These are phyloP conservation scores for Daedaleopsis nitida DNA, from an alignment of 768 basidiomycete genomes.

Conservation along the genomic window DNA sequence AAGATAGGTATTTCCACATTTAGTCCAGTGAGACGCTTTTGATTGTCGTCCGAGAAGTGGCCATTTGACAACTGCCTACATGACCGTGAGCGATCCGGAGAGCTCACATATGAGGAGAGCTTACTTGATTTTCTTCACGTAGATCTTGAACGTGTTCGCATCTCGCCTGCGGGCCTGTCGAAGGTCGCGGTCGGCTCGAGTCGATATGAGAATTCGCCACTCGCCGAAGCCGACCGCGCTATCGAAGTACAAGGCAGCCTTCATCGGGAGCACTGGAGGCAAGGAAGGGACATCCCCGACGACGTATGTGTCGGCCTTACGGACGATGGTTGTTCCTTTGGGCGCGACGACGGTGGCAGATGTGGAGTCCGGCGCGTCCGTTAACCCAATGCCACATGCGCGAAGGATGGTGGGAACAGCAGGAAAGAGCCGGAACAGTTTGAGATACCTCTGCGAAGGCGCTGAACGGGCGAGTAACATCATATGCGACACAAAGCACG, in stretches of 20 bases:
- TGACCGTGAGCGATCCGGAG: not conserved
- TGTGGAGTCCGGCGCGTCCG: too few relatives aligned
- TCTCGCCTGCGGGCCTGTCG: constrained; percentile 48
- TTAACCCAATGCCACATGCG: too few relatives aligned
- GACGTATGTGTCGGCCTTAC: not conserved
- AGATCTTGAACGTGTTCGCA: constrained; percentile 47
- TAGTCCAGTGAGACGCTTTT: constrained; percentile 54
- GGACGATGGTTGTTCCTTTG: not conserved
- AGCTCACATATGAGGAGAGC: not conserved
- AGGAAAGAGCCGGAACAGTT: too few relatives aligned
- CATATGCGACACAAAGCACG: too few relatives aligned
- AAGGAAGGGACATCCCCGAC: not conserved
- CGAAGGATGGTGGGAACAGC: too few relatives aligned
- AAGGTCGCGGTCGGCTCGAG: constrained; percentile 51
- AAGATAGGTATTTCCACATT: constrained; percentile 56
- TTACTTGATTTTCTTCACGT: constrained; percentile 69
- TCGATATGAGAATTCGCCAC: constrained; percentile 60
- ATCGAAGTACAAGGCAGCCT: constrained; percentile 58
- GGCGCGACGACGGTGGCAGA: too few relatives aligned
- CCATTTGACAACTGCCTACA: constrained; percentile 68
- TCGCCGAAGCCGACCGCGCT: constrained; percentile 59
- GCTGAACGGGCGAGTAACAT: too few relatives aligned
- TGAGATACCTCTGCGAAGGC: too few relatives aligned
- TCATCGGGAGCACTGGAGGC: constrained; percentile 36
- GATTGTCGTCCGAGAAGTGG: constrained; percentile 68